These are phyloP conservation scores for Tranzscheliella williamsii DNA, from an alignment of 1,284 basidiomycete species.

Conservation along the genomic window DNA sequence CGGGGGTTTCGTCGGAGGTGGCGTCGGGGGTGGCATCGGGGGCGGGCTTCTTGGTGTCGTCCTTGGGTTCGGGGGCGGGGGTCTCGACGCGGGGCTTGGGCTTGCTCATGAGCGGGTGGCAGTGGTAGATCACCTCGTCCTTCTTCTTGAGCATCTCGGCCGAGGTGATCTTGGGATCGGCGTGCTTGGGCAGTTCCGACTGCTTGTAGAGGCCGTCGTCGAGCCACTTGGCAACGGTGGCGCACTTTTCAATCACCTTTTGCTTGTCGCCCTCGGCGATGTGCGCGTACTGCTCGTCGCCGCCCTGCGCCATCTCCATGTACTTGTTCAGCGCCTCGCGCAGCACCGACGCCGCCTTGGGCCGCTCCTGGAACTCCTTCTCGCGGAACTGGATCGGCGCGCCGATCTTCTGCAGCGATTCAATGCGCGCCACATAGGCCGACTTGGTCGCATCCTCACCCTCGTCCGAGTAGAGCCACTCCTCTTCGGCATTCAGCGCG, in stretches of 20 bases:
- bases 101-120: constrained; percentile 46
- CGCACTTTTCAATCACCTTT: constrained; percentile 59
- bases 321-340: constrained; percentile 59
- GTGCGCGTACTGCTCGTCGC: constrained; percentile 58
- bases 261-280: constrained; percentile 59
- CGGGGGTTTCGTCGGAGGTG: neutral
- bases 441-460: constrained; percentile 60
- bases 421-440: constrained; percentile 54
- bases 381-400: constrained; percentile 53
- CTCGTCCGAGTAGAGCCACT: constrained; percentile 60
- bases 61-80: constrained; percentile 11
- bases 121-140: constrained; percentile 56
- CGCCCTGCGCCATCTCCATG: constrained; percentile 52
- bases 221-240: constrained; percentile 57
- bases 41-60: constrained; percentile 9
- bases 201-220: constrained; percentile 58
- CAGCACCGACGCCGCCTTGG: constrained; percentile 55
- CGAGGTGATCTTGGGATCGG: constrained; percentile 55
- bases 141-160: constrained; percentile 57
- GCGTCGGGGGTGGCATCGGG: neutral
- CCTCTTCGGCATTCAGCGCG: constrained; percentile 54
- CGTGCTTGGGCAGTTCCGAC: constrained; percentile 59
- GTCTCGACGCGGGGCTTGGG: constrained; percentile 36
- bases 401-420: constrained; percentile 53
- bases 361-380: constrained; percentile 55